These are phyloP conservation scores for Microcyclospora tardicrescens DNA, from an alignment of 2,329 filamentous ascomycete species.

Conservation along the genomic window DNA sequence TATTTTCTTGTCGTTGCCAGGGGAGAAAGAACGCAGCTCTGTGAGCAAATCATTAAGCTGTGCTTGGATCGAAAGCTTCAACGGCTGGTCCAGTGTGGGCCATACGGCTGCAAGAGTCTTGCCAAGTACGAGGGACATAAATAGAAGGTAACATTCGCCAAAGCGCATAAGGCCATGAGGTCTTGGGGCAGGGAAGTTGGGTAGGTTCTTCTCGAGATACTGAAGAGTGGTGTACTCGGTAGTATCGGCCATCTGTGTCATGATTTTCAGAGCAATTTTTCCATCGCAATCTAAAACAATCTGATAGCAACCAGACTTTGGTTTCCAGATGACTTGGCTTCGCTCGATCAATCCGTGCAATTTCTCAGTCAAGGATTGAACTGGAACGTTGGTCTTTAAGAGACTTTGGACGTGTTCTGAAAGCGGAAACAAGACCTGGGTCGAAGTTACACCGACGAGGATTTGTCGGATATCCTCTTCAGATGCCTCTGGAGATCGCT, in stretches of 20 bases:
- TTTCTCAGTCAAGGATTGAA: not conserved
- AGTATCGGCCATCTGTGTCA: not conserved
- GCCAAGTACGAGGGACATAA: not conserved
- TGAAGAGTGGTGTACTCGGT: constrained; percentile 1
- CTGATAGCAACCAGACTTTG: not conserved
- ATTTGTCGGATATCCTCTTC: not conserved
- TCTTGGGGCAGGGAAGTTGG: not conserved
- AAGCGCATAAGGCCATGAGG: not conserved
- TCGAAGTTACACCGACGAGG: not conserved
- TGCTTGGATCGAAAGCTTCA: not conserved
- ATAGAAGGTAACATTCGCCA: not conserved
- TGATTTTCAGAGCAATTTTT: not conserved
- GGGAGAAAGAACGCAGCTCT: not conserved
- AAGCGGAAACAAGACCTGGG: not conserved
- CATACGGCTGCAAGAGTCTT: not conserved
- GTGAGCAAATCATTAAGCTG: not conserved
- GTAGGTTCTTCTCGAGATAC: not conserved
- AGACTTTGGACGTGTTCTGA: not conserved
- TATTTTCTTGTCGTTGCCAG: not conserved
- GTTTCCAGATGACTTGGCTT: not conserved
- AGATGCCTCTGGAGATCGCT: not conserved
- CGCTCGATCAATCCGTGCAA: not conserved
- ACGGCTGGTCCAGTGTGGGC: not conserved
- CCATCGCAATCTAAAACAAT: not conserved
- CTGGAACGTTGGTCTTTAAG: not conserved